Evolutionary conservation across 1,139 yeast genomes (phyloP), one percentile per base, ranked within the genome.

Genomic region (Yamadazyma diospyri): DNA sequence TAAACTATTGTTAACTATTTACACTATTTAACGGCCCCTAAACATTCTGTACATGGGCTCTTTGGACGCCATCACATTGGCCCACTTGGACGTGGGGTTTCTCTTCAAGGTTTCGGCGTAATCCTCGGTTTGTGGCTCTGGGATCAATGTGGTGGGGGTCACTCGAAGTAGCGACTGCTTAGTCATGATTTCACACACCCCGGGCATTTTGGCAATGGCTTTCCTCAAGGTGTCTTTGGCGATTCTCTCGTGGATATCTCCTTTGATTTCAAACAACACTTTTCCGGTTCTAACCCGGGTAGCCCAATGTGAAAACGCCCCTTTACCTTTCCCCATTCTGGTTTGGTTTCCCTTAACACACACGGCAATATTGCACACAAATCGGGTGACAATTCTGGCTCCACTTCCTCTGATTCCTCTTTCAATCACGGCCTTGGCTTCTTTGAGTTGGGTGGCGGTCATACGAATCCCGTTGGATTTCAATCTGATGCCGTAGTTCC

Each of bases 271-370:
- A 55, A 89, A 88, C 22, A 88, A 68, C 30, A 92, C 80, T 53
- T 88, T 88, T 4, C 99, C 99, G 0, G 97, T 88, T 29, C 98
- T 95, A 13, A 92, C 92, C 51, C 99, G 77, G 27, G 81, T 85
- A 44, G 95, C 95, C 97, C 97, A 94, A 66, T 87, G 94, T 50
- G 88, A 95, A 55, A 92, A 89, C 0, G 94, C 81, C 61, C 99
- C 99, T 62, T 92, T 92, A 68, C 99, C 99, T 62, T 94, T 92
- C 69, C 99, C 99, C 99, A 92, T 92, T 80, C 99, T 92, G 13
- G 97, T 87, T 58, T 92, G 97, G 59, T 94, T 92, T 67, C 99
- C 99, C 65, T 92, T 92, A 38, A 86, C 78, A 62, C 97, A 89
- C 14, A 92, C 95, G 0, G 97, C 94, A 38, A 87, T 74, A 57